Evolutionary conservation across 495 filamentous ascomycete genomes (phyloP).

Genomic region (Neurospora pannonica): DNA sequence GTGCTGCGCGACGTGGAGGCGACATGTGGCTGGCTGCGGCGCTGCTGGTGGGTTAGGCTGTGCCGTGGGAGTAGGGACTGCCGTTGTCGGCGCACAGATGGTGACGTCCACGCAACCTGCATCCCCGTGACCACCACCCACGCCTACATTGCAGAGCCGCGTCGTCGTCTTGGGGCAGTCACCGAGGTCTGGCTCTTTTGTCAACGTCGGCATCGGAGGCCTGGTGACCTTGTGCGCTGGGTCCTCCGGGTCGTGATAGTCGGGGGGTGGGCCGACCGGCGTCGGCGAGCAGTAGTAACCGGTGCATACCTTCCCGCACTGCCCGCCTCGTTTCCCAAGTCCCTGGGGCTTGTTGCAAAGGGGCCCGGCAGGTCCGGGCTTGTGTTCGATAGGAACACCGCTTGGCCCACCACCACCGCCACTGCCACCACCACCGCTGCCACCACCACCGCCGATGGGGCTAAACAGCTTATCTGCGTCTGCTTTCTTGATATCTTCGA

Average conservation of each 20-base stretch:
- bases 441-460: not conserved
- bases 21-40: no score
- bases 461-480: not conserved
- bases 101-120: no score
- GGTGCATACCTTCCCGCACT: conserved; percentile 8
- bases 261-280: not conserved
- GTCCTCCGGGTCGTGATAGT: conserved; percentile 4
- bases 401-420: not conserved
- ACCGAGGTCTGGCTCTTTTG: no score
- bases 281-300: conserved; percentile 8
- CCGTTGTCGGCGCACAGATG: no score
- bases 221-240: not conserved
- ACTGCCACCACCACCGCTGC: not conserved
- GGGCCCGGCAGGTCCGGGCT: not conserved
- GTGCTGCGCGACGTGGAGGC: no score
- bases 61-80: no score
- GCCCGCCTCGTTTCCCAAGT: not conserved
- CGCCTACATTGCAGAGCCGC: no score
- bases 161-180: no score
- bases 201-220: no score
- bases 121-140: no score
- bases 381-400: not conserved
- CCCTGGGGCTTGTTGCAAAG: not conserved
- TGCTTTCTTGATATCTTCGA: not conserved
- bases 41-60: no score